phyloP scores from a whole-genome alignment of 108 stramenopile species.

The Aurantiochytrium sp. region DNA sequence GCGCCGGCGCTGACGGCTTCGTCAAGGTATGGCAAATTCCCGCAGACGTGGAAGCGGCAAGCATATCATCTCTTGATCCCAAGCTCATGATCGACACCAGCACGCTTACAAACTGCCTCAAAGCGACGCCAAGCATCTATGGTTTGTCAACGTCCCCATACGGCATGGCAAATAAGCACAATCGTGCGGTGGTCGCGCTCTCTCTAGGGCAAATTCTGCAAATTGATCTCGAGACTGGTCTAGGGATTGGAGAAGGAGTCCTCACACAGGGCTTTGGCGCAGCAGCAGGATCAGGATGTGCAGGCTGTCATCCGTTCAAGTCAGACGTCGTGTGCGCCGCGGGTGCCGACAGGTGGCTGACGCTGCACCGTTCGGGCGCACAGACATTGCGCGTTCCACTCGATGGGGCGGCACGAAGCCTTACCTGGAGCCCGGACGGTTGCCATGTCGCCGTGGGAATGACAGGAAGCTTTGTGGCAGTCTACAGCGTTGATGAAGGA shows the following conservation, averaged over 20 bases:
- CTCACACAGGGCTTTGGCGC: not conserved
- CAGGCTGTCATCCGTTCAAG: not conserved
- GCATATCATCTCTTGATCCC: not conserved
- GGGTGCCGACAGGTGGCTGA: not conserved
- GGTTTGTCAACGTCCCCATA: not conserved
- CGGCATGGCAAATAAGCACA: not conserved
- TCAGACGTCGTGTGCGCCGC: not conserved
- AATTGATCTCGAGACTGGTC: not conserved
- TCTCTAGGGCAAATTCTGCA: not conserved
- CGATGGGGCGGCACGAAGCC: not conserved
- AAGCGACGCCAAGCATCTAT: not conserved
- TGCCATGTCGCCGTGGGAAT: not conserved
- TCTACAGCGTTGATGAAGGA: not conserved
- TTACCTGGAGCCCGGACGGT: not conserved
- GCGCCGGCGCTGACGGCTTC: not conserved
- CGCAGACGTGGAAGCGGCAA: not conserved
- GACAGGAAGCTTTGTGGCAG: not conserved
- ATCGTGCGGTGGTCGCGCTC: not conserved
- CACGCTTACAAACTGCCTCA: not conserved
- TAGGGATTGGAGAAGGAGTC: not conserved
- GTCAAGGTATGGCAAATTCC: not conserved
- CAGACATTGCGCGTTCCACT: not conserved
- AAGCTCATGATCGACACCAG: not conserved
- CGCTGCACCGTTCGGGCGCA: not conserved
- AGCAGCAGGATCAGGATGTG: not conserved